These are phyloP conservation scores for Chenopodium berlandieri DNA, from an alignment of 148 eudicot species.

Conservation along the genomic window DNA sequence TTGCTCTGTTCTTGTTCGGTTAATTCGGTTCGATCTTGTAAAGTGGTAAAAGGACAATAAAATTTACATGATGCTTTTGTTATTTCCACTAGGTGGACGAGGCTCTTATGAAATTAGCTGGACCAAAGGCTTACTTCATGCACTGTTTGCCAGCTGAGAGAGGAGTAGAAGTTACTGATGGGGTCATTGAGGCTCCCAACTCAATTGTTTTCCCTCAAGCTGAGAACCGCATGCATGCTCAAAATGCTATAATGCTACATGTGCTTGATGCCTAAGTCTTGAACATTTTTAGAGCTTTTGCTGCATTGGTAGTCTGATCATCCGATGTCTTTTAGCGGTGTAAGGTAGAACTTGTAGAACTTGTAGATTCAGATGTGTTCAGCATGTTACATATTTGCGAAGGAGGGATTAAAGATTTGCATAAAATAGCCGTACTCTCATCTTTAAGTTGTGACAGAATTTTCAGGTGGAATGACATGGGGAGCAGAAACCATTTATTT, in stretches of 20 bases:
- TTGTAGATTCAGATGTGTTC: conserved; percentile 8
- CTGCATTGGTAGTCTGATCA: neutral
- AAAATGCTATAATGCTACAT: conserved; percentile 94
- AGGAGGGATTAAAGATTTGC: conserved; percentile 12
- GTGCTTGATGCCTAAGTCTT: conserved; percentile 40
- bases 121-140: conserved; percentile 90
- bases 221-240: conserved; percentile 97
- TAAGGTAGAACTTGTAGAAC: conserved; percentile 7
- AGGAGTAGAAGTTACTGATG: conserved; percentile 92
- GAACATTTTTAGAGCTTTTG: neutral
- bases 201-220: conserved; percentile 97
- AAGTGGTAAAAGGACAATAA: neutral
- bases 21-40: too few species aligned
- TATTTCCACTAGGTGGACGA: conserved; percentile 69
- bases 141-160: conserved; percentile 98
- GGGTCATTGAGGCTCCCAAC: conserved; percentile 86
- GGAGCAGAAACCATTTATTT: neutral
- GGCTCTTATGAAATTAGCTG: conserved; percentile 85
- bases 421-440: neutral
- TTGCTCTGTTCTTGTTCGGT: neutral
- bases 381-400: conserved; percentile 10
- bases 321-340: conserved; percentile 7
- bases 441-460: neutral
- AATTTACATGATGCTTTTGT: neutral
- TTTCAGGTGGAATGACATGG: neutral